Conservation (phyloP, 2,329 filamentous ascomycete genomes). For the Orbilia blumenaviensis region DNA sequence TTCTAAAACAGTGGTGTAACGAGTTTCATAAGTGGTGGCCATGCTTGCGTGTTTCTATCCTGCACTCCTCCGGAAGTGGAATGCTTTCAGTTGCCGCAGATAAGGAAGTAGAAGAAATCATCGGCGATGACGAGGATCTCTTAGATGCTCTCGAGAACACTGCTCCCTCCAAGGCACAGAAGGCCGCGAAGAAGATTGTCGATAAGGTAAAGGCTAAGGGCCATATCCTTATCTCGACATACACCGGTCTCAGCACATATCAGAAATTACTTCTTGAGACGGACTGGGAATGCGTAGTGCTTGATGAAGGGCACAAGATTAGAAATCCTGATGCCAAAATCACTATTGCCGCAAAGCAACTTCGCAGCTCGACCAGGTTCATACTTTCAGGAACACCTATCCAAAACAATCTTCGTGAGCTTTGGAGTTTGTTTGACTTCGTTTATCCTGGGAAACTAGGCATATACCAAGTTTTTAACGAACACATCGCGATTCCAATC, state of each 20-base stretch:
- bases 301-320: conserved; percentile 98
- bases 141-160: conserved; percentile 64
- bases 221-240: conserved; percentile 94
- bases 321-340: conserved; percentile 95
- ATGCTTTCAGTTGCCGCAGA: conserved; percentile 82
- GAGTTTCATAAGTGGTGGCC: conserved; percentile 99
- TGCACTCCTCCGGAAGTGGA: conserved; percentile 94
- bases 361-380: conserved; percentile 84
- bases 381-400: conserved; percentile 97
- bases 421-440: conserved; percentile 98
- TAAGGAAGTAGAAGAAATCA: conserved; percentile 65
- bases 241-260: conserved; percentile 94
- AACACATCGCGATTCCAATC: conserved; percentile 93
- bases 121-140: conserved; percentile 66
- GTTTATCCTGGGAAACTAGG: conserved; percentile 95
- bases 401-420: conserved; percentile 93
- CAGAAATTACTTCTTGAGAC: conserved; percentile 80
- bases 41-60: conserved; percentile 91
- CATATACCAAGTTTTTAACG: conserved; percentile 87
- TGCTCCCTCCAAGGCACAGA: conserved; percentile 68
- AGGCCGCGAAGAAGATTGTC: conserved; percentile 80
- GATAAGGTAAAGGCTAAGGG: conserved; percentile 71
- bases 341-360: conserved; percentile 92
- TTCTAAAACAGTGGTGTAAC: conserved; percentile 97
- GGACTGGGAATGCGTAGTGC: conserved; percentile 90